Conservation (phyloP, 768 basidiomycete genomes). For the Infundibulicybe gibba region DNA sequence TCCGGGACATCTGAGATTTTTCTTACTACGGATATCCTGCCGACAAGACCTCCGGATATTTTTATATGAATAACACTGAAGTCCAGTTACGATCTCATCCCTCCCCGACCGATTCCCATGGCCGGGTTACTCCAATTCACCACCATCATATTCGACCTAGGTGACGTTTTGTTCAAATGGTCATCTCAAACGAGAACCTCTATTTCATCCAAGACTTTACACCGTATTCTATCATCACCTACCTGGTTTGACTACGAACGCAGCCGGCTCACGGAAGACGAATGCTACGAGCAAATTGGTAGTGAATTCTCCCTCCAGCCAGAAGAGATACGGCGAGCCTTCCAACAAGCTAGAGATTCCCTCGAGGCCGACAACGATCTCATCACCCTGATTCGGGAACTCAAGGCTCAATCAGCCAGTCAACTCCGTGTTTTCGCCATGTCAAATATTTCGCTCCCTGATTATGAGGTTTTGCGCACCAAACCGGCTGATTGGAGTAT, state of each 20-base stretch:
- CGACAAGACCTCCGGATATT: too few species aligned
- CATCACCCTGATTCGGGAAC: conserved; percentile 40
- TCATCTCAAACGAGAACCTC: conserved; percentile 39
- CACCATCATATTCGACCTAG: conserved; percentile 49
- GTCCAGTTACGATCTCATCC: neutral
- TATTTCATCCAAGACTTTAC: conserved; percentile 37
- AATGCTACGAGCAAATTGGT: conserved; percentile 38
- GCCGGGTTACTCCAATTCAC: conserved; percentile 14
- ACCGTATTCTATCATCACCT: conserved; percentile 36
- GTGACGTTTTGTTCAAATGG: conserved; percentile 56
- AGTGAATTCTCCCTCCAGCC: conserved; percentile 33
- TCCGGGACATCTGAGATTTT: too few species aligned
- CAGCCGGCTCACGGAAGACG: conserved; percentile 37
- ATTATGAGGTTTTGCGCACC: conserved; percentile 42
- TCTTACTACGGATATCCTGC: too few species aligned
- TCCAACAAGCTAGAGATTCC: conserved; percentile 45
- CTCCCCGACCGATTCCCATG: conserved; percentile 1
- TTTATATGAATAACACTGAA: too few species aligned
- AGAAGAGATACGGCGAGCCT: conserved; percentile 37
- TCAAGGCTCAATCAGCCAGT: conserved; percentile 32
- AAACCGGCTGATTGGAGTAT: conserved; percentile 45
- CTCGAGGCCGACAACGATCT: conserved; percentile 40
- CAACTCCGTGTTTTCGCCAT: conserved; percentile 45
- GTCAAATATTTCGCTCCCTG: conserved; percentile 57
- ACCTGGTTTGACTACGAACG: conserved; percentile 56